These are phyloP conservation scores for Hypomontagnella submonticulosa DNA, from an alignment of 495 filamentous ascomycete species.

Conservation along the genomic window DNA sequence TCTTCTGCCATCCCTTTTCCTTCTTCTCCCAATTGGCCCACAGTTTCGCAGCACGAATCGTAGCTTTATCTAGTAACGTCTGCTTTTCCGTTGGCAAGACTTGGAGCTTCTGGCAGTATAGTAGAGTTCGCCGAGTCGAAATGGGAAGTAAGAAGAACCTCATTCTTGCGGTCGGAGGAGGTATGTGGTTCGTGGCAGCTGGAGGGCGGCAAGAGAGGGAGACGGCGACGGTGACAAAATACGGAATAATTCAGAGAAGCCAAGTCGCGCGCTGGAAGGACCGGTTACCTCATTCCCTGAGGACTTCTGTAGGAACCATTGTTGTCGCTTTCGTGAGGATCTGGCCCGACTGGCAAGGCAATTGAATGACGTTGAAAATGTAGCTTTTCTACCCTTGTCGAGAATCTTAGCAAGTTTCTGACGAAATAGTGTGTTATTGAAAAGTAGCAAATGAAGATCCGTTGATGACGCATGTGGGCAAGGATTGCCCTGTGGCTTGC, in stretches of 20 bases:
- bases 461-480: conserved; percentile 41
- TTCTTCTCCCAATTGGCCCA: conserved; percentile 89
- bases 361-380: conserved; percentile 39
- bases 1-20: conserved; percentile 86
- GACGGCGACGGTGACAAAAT: background rate
- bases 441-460: conserved; percentile 37
- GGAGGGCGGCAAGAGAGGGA: background rate
- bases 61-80: conserved; percentile 70
- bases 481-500: conserved; percentile 30
- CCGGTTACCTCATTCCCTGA: conserved; percentile 24
- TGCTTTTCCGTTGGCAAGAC: conserved; percentile 57
- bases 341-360: background rate
- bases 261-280: conserved; percentile 13
- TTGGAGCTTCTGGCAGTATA: conserved; percentile 86
- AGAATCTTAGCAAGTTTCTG: conserved; percentile 15
- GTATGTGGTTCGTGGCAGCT: conserved; percentile 8
- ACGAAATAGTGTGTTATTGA: too few species aligned
- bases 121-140: conserved; percentile 87
- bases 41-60: conserved; percentile 73
- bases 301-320: conserved; percentile 21
- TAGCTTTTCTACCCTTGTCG: conserved; percentile 37
- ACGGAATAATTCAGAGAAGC: background rate
- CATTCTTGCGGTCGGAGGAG: conserved; percentile 66
- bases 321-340: conserved; percentile 3
- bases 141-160: conserved; percentile 95